Conservation (phyloP, 202 grass and related monocot species). For the Panicum virgatum region DNA sequence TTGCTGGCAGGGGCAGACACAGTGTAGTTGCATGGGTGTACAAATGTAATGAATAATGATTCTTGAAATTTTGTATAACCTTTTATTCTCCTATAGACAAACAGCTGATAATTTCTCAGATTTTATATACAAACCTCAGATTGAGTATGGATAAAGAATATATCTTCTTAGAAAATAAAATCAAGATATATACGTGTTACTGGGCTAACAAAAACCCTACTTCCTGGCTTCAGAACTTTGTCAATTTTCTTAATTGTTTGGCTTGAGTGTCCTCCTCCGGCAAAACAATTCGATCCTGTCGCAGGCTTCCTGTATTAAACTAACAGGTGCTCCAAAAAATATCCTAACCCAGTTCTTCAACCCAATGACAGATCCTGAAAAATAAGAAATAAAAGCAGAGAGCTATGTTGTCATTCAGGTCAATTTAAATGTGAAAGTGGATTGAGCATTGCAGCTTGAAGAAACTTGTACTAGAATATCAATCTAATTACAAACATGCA, state of each 20-base stretch:
- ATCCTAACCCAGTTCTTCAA: conserved; percentile 92
- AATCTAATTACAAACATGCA: background rate
- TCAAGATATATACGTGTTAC: background rate
- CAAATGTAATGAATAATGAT: too few species aligned
- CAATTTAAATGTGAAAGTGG: conserved; percentile 2
- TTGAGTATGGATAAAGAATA: conserved; percentile 5
- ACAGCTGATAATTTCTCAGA: conserved; percentile 16
- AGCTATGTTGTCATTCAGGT: background rate
- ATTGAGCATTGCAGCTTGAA: background rate
- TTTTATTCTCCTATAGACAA: conserved; percentile 26
- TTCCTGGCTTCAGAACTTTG: conserved; percentile 6
- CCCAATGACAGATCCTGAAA: conserved; percentile 75
- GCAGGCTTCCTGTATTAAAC: conserved; percentile 64
- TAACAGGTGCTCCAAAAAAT: conserved; percentile 73
- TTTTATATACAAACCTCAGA: conserved; percentile 40
- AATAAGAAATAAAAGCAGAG: background rate
- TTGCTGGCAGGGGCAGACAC: too few species aligned
- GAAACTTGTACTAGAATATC: background rate
- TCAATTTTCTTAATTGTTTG: conserved; percentile 6
- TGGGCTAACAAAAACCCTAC: conserved; percentile 34
- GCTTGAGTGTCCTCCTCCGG: conserved; percentile 48
- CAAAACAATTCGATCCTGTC: conserved; percentile 81
- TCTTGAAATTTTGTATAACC: background rate
- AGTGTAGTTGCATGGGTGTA: too few species aligned
- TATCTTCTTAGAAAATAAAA: background rate